These are phyloP conservation scores for Prunus armeniaca DNA, from an alignment of 306 rosid genomes.

Conservation along the genomic window DNA sequence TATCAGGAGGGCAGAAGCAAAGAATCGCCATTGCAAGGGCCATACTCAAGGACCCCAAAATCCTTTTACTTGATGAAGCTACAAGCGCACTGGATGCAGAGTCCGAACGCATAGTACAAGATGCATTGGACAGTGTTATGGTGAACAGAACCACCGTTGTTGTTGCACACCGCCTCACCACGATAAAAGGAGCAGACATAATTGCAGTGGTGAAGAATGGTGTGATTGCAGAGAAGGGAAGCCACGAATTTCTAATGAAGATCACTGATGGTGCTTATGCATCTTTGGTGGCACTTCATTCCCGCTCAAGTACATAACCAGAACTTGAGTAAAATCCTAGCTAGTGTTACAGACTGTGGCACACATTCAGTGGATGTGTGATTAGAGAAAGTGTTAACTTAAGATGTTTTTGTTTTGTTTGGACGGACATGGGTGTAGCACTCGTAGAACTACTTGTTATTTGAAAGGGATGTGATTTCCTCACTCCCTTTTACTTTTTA, in stretches of 20 bases:
- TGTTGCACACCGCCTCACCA: conserved; percentile 78
- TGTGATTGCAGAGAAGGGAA: conserved; percentile 67
- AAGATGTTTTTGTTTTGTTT: not conserved
- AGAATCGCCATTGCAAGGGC: conserved; percentile 89
- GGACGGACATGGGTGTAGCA: not conserved
- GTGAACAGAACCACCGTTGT: conserved; percentile 76
- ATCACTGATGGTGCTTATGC: conserved; percentile 67
- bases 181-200: conserved; percentile 70
- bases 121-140: conserved; percentile 78
- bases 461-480: too few relatives aligned
- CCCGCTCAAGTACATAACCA: conserved; percentile 25
- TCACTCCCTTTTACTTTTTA: too few relatives aligned
- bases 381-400: not conserved
- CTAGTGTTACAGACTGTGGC: not conserved
- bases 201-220: conserved; percentile 80
- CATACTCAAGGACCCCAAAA: conserved; percentile 69
- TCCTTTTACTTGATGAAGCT: conserved; percentile 86
- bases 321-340: not conserved
- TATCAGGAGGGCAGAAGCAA: conserved; percentile 93
- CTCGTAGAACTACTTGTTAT: too few relatives aligned
- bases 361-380: not conserved
- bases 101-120: conserved; percentile 78
- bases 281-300: conserved; percentile 71
- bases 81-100: conserved; percentile 91
- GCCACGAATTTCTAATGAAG: conserved; percentile 67